These are phyloP conservation scores for Bruguiera hainesii DNA, from an alignment of 441 rosid genomes.

Conservation along the genomic window DNA sequence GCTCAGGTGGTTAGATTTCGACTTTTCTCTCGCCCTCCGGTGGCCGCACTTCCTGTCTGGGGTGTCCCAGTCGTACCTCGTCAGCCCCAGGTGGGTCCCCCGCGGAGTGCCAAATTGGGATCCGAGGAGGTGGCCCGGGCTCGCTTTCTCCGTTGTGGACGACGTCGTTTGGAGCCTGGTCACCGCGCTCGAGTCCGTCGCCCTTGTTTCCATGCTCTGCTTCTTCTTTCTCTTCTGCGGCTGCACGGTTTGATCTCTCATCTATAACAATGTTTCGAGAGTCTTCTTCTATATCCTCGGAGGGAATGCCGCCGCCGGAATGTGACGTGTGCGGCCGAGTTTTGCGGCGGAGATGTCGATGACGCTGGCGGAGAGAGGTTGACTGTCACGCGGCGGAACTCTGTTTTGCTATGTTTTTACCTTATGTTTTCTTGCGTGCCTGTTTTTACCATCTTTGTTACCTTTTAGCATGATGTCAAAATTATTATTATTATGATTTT, in stretches of 20 bases:
- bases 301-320: neutral
- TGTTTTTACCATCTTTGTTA: too few relatives aligned
- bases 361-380: too few relatives aligned
- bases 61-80: neutral
- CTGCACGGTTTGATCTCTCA: constrained; percentile 49
- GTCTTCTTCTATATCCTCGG: neutral
- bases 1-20: constrained; percentile 40
- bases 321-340: constrained; percentile 16
- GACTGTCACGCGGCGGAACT: too few relatives aligned
- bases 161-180: constrained; percentile 68
- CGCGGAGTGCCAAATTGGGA: constrained; percentile 5
- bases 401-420: too few relatives aligned
- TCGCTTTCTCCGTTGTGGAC: constrained; percentile 51
- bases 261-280: neutral
- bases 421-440: too few relatives aligned
- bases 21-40: constrained; percentile 25
- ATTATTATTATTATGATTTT: too few relatives aligned
- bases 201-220: constrained; percentile 78
- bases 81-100: constrained; percentile 6
- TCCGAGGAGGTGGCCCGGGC: constrained; percentile 30
- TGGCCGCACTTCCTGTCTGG: constrained; percentile 21
- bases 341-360: too few relatives aligned
- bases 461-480: too few relatives aligned
- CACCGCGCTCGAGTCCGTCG: constrained; percentile 79
- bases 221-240: constrained; percentile 91